Conservation (phyloP, 495 filamentous ascomycete genomes). For the Talaromyces thailandensis region DNA sequence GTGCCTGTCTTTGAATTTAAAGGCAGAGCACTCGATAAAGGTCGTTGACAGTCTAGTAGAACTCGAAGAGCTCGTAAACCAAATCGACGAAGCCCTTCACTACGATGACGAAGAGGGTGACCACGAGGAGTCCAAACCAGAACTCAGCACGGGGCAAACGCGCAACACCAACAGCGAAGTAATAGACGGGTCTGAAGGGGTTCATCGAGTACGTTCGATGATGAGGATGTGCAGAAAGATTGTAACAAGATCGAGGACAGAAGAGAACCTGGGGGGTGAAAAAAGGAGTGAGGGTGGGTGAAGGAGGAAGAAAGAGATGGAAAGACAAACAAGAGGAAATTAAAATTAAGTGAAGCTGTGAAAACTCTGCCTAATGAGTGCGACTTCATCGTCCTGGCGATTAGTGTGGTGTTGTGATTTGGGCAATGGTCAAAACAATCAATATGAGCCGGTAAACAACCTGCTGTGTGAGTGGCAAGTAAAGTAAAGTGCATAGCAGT, state of each 20-base stretch:
- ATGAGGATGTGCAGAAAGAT: not conserved
- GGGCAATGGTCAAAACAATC: not conserved
- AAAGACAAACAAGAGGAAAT: not conserved
- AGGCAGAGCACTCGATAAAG: not conserved
- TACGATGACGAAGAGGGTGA: not conserved
- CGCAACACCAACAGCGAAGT: not conserved
- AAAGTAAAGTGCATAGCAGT: not conserved
- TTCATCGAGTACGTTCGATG: not conserved
- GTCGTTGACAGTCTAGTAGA: not conserved
- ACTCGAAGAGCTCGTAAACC: not conserved
- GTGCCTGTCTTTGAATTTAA: not conserved
- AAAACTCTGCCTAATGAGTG: not conserved
- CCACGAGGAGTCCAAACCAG: not conserved
- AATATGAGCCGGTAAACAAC: not conserved
- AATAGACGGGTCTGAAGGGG: not conserved
- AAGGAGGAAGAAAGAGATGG: slow-evolving; percentile 8
- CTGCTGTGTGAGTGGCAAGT: not conserved
- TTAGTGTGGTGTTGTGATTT: not conserved
- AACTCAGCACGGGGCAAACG: not conserved
- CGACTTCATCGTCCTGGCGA: slow-evolving; percentile 1
- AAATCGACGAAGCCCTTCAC: not conserved
- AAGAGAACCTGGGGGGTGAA: not conserved
- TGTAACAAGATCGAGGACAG: not conserved
- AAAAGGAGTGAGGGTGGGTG: slow-evolving; percentile 12
- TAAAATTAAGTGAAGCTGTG: not conserved